Conservation (phyloP, 2,329 filamentous ascomycete species). For the Cercospora zeae-maydis region DNA sequence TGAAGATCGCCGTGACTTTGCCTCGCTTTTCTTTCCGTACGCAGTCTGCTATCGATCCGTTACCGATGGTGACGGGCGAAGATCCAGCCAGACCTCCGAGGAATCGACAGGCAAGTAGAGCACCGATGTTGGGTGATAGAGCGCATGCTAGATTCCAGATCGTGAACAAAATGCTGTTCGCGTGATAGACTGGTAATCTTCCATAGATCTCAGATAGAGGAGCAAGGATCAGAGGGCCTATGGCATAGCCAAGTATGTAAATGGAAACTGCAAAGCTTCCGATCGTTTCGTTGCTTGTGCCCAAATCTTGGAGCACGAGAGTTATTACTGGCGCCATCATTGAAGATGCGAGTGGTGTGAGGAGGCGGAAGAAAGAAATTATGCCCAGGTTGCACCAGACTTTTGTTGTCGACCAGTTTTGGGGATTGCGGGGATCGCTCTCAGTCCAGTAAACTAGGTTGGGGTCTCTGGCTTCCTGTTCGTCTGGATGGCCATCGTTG, state of each 20-base stretch:
- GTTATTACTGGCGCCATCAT: conserved; percentile 67
- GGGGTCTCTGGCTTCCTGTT: not conserved
- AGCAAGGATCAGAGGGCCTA: conserved; percentile 43
- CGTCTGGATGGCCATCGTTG: not conserved
- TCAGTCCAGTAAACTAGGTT: not conserved
- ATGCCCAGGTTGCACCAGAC: conserved; percentile 37
- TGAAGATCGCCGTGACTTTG: conserved; percentile 16
- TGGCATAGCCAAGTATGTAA: conserved; percentile 53
- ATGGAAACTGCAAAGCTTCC: conserved; percentile 62
- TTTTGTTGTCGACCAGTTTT: conserved; percentile 53
- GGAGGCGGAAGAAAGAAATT: conserved; percentile 34
- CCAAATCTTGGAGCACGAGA: conserved; percentile 60
- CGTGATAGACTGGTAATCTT: conserved; percentile 29
- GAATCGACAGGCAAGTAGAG: conserved; percentile 28
- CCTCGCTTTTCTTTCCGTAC: conserved; percentile 15
- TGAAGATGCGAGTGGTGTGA: conserved; percentile 50
- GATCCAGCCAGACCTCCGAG: not conserved
- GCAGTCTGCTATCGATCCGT: conserved; percentile 14
- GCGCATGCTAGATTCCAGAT: conserved; percentile 33
- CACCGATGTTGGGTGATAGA: conserved; percentile 27
- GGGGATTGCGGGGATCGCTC: conserved; percentile 52
- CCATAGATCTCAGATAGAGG: conserved; percentile 39
- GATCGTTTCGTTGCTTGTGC: conserved; percentile 50
- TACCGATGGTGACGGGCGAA: conserved; percentile 9
- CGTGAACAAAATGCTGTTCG: conserved; percentile 31